These are phyloP conservation scores for Yarrowia sp. DNA, from an alignment of 805 yeast genomes.

Conservation along the genomic window DNA sequence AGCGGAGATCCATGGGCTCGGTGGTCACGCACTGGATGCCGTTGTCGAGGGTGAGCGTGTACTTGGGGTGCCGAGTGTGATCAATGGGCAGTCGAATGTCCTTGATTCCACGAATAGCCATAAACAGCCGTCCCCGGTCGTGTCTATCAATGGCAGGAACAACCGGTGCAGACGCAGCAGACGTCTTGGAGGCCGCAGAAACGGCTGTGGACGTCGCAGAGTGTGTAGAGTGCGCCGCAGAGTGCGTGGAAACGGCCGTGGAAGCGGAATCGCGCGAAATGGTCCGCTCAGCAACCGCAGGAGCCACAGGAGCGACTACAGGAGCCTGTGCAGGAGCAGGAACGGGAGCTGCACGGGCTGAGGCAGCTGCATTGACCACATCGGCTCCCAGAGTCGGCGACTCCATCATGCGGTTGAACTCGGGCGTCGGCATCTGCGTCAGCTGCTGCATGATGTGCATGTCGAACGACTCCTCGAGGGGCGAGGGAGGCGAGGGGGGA, in stretches of 20 bases:
- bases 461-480: constrained; percentile 9
- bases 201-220: not conserved
- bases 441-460: constrained; percentile 25
- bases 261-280: not conserved
- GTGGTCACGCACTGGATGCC: constrained; percentile 77
- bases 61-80: constrained; percentile 45
- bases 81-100: constrained; percentile 47
- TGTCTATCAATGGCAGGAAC: not conserved
- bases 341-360: not conserved
- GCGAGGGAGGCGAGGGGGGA: constrained; percentile 5
- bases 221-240: not conserved
- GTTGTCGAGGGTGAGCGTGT: constrained; percentile 60
- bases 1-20: constrained; percentile 43
- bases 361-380: not conserved
- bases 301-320: not conserved
- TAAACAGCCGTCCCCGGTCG: constrained; percentile 34
- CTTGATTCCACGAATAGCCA: constrained; percentile 32
- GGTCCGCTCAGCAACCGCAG: not conserved
- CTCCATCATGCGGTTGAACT: constrained; percentile 22
- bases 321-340: not conserved
- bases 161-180: not conserved
- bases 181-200: not conserved
- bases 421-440: constrained; percentile 27
- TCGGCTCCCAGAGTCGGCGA: not conserved
- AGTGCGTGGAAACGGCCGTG: not conserved